phyloP scores from a whole-genome alignment of 2,329 filamentous ascomycete species.

The Metarhizium anisopliae region DNA sequence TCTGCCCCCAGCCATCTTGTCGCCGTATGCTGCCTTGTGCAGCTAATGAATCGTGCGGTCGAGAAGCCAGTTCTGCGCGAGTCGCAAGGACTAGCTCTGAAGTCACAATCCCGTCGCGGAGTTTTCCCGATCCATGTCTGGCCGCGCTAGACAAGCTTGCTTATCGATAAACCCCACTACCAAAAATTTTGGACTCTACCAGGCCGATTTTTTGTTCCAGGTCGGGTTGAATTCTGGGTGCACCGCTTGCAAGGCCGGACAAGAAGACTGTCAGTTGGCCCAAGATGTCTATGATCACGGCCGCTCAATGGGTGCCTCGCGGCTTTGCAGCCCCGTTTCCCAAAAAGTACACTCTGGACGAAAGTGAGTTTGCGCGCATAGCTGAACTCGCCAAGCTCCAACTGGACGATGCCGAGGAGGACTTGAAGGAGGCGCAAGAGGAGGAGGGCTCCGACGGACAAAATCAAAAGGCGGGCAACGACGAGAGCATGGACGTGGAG shows the following conservation, averaged over 20 bases:
- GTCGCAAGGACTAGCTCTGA: not conserved
- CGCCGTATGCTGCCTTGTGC: not conserved
- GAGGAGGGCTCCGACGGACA: constrained; percentile 14
- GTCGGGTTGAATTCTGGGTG: not conserved
- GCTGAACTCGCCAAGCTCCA: constrained; percentile 66
- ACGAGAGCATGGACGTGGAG: constrained; percentile 25
- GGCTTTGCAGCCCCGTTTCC: constrained; percentile 71
- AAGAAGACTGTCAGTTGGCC: not conserved
- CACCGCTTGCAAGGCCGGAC: not conserved
- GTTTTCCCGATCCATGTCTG: constrained; percentile 13
- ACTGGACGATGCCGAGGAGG: constrained; percentile 85
- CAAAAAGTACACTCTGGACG: constrained; percentile 65
- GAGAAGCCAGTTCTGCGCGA: not conserved
- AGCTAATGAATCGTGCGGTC: not conserved
- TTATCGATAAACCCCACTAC: constrained; percentile 33
- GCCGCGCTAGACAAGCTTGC: not conserved
- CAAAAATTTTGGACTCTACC: constrained; percentile 21
- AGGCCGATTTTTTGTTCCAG: not conserved
- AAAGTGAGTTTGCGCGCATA: constrained; percentile 68
- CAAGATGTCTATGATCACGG: constrained; percentile 65
- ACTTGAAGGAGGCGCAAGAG: constrained; percentile 63
- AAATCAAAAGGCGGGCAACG: constrained; percentile 18
- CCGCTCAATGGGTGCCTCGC: constrained; percentile 66
- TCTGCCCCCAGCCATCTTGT: constrained; percentile 24
- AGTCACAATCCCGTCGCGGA: constrained; percentile 8